Evolutionary conservation across 202 grass and related monocot species (phyloP).

Genomic region (Setaria italica): DNA sequence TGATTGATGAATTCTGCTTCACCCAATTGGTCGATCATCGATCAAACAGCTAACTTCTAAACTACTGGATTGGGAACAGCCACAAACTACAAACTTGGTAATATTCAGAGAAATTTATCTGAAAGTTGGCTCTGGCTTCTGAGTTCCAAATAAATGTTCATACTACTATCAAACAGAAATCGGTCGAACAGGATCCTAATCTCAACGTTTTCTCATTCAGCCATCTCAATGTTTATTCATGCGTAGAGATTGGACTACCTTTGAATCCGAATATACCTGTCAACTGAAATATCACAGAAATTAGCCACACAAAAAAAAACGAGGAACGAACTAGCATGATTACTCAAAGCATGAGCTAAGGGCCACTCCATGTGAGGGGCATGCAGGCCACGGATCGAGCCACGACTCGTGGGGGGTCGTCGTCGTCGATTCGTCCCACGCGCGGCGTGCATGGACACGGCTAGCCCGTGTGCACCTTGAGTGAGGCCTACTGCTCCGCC

Average conservation of each 20-base stretch:
- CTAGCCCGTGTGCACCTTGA: slow-evolving; percentile 49
- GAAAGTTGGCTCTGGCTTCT: neutral
- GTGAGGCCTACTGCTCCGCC: slow-evolving; percentile 58
- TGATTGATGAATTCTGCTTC: slow-evolving; percentile 17
- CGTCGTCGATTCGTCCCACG: slow-evolving; percentile 3
- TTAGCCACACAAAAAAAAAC: neutral
- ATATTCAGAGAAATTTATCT: neutral
- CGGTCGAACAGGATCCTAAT: neutral
- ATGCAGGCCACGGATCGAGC: neutral
- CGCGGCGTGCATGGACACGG: slow-evolving; percentile 2
- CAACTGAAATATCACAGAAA: slow-evolving; percentile 1
- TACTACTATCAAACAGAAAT: neutral
- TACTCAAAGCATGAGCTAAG: slow-evolving; percentile 5
- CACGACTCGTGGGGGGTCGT: neutral
- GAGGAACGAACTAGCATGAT: slow-evolving; percentile 10
- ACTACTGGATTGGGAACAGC: neutral
- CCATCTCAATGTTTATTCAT: neutral
- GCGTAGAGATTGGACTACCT: neutral
- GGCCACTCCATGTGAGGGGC: neutral
- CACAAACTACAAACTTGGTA: neutral
- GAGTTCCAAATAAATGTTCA: neutral
- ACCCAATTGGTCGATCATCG: slow-evolving; percentile 4
- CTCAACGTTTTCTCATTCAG: too few relatives aligned
- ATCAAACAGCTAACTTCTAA: neutral
- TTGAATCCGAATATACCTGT: too few relatives aligned